Evolutionary conservation across 768 basidiomycete species (phyloP).

Genomic region (Xerocomus potaroensis): DNA sequence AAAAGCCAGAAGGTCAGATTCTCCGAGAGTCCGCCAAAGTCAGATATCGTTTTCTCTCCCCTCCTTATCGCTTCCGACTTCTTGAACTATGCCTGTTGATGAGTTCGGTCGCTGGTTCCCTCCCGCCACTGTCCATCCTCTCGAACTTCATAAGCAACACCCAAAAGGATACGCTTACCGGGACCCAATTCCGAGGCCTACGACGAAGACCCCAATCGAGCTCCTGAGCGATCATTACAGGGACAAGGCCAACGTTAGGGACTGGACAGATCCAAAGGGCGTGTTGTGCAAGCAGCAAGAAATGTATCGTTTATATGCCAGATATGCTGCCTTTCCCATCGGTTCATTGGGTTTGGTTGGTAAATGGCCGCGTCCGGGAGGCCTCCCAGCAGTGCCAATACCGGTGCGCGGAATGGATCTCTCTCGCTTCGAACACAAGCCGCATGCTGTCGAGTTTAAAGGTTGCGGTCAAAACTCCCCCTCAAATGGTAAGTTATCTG

Average conservation of each 20-base stretch:
- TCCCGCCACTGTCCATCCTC: slow-evolving; percentile 4
- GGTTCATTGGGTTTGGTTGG: slow-evolving; percentile 1
- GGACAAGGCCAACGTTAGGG: not conserved
- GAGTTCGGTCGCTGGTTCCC: not conserved
- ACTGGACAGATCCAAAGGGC: not conserved
- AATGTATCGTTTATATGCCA: not conserved
- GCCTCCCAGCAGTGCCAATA: not conserved
- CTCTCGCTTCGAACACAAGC: too few species aligned
- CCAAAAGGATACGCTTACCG: not conserved
- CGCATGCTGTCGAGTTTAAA: slow-evolving; percentile 10
- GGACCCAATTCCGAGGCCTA: not conserved
- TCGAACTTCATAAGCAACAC: not conserved
- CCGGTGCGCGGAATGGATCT: not conserved
- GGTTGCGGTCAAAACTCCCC: not conserved
- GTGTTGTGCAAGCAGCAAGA: not conserved
- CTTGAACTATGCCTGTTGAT: slow-evolving; percentile 5
- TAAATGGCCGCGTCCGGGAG: not conserved
- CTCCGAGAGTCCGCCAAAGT: not conserved
- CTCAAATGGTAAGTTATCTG: not conserved
- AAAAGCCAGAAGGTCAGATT: too few species aligned
- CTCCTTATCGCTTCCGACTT: not conserved
- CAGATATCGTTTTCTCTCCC: not conserved
- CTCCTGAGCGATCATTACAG: not conserved
- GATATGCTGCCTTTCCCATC: not conserved
- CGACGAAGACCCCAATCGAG: slow-evolving; percentile 3